Evolutionary conservation across 1,284 basidiomycete genomes (phyloP).

Genomic region (Cutaneotrichosporon curvatum): DNA sequence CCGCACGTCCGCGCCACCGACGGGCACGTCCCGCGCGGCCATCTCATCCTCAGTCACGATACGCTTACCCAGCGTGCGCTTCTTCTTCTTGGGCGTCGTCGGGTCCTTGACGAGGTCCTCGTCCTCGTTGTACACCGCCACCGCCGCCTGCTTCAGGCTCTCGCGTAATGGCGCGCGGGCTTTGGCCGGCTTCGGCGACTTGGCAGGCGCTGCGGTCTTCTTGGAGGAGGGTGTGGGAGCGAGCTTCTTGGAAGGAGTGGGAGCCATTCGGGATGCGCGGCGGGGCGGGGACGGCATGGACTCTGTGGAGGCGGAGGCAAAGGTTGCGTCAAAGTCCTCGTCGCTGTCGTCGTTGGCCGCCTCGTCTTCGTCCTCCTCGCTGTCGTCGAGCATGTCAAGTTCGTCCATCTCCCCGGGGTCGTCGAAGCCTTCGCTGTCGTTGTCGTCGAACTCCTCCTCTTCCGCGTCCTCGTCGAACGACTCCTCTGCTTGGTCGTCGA

Average conservation of each 20-base stretch:
- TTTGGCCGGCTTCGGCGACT: neutral
- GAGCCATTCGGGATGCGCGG: conserved; percentile 11
- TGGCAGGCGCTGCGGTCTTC: no score
- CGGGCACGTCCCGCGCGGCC: conserved; percentile 23
- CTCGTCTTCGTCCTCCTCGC: conserved; percentile 29
- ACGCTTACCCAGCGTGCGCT: conserved; percentile 49
- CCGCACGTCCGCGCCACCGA: conserved; percentile 32
- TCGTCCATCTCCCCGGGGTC: conserved; percentile 3
- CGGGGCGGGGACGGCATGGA: conserved; percentile 23
- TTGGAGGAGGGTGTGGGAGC: neutral
- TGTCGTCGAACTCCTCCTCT: neutral
- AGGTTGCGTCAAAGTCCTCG: conserved; percentile 32
- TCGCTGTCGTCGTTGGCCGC: conserved; percentile 35
- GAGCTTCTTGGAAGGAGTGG: conserved; percentile 2
- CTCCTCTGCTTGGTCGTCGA: conserved; percentile 11
- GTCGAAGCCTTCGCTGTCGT: neutral
- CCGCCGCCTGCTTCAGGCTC: conserved; percentile 13
- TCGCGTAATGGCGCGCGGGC: conserved; percentile 21
- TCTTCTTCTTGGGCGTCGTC: conserved; percentile 46
- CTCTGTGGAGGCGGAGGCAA: conserved; percentile 12
- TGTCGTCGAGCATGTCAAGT: neutral
- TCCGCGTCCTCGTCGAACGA: conserved; percentile 8
- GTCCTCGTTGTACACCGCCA: conserved; percentile 20
- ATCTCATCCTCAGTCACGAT: conserved; percentile 51
- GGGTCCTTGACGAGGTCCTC: conserved; percentile 27